Evolutionary conservation across 169 alveolate species (phyloP), one percentile per base, ranked within the genome.

Genomic region (Plasmodium cynomolgi): DNA sequence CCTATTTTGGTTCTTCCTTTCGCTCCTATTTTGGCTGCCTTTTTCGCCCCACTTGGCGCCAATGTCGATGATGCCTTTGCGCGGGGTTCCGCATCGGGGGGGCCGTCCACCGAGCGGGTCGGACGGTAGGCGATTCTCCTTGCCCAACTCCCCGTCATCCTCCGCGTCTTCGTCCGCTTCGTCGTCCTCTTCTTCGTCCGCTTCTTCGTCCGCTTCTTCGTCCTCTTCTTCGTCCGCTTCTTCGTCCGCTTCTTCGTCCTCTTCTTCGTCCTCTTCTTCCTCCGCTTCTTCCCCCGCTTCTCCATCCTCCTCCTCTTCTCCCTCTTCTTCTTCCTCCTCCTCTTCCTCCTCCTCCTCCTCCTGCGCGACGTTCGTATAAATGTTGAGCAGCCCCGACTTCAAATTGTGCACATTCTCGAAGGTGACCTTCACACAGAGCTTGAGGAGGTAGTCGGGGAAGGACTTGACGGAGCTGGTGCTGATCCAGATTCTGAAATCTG

Each of bases 401-500:
- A 90, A 80, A 90, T 90, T 90, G 54, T 79, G 77, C 3, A 81
- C 90, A 62, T 90, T 90, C 73, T 90, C 94, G 41, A 90, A 80
- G 15, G 94, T 90, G n/a, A 90, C 74, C 31, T 90, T 90, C 50
- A 90, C 90, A 39, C 94, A 90, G 41, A 90, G 54, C 56, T 90
- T 90, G 73, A 90, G 83, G 20, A 90, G 75, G 73, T 90, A 90
- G 50, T 80, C 73, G n/a, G 94, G 94, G 54, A 90, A 90, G 6
- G 33, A n/a, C n/a, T 80, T 26, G 23, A 90, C 94, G 3, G 91
- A 90, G 54, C 73, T 80, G 17, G 94, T 90, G 50, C 94, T 80
- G 81, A 90, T 90, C 94, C 94, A 90, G 68, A 90, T 80, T 31
- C 94, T 90, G 50, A 90, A 90, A 41, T 90, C 94, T n/a, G 94